phyloP scores from a whole-genome alignment of 768 basidiomycete genomes.

The Auriculariales sp. region DNA sequence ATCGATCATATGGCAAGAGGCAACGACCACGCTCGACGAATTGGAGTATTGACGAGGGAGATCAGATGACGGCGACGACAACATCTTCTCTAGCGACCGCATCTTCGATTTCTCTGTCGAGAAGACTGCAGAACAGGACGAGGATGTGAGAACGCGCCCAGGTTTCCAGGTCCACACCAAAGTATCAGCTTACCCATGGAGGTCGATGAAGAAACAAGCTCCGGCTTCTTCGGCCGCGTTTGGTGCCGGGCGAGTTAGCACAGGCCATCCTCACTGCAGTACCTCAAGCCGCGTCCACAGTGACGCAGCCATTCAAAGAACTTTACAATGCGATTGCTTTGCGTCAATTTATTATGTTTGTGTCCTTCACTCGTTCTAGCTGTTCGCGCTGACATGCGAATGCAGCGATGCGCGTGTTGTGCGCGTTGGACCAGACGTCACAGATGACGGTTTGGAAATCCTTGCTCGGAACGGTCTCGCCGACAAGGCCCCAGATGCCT shows the following conservation, averaged over 20 bases:
- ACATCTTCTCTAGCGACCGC: conserved; percentile 24
- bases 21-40: conserved; percentile 12
- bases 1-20: conserved; percentile 26
- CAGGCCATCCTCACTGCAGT: conserved; percentile 25
- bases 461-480: conserved; percentile 17
- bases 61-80: conserved; percentile 20
- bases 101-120: conserved; percentile 39
- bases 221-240: conserved; percentile 12
- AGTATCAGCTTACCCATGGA: background rate
- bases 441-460: conserved; percentile 14
- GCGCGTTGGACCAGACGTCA: conserved; percentile 12
- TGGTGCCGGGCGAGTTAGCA: conserved; percentile 25
- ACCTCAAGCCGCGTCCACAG: conserved; percentile 6
- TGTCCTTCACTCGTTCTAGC: too few species aligned
- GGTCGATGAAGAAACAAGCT: background rate
- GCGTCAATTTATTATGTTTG: background rate
- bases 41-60: conserved; percentile 10
- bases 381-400: too few species aligned
- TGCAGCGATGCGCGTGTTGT: conserved; percentile 10
- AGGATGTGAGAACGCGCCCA: conserved; percentile 25
- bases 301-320: background rate
- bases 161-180: conserved; percentile 29
- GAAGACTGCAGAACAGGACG: conserved; percentile 41
- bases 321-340: background rate
- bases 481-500: conserved; percentile 11